A percentile compares a stretch with the other conserved stretches of the same genome.
phyloP scores from a whole-genome alignment of 179 eudicot genomes.

The Spergularia azorica region DNA sequence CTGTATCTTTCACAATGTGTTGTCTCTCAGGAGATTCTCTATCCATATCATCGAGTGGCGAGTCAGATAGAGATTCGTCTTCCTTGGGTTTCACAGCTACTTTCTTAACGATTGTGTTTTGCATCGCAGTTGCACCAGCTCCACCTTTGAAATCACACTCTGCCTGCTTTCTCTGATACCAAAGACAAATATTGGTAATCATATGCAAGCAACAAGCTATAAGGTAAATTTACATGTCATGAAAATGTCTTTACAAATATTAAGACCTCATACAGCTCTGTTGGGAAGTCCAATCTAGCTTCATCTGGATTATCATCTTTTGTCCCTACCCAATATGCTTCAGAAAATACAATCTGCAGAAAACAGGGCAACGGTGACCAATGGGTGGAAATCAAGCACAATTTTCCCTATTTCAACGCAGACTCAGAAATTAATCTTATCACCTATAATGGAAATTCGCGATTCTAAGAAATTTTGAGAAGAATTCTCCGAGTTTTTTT shows the following conservation, averaged over 20 bases:
- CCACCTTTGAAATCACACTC: slow-evolving; percentile 84
- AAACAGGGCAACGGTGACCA: slow-evolving; percentile 9
- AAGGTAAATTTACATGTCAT: neutral
- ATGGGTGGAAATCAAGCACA: slow-evolving; percentile 5
- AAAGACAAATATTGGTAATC: neutral
- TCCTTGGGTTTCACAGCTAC: slow-evolving; percentile 25
- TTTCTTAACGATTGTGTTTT: slow-evolving; percentile 36
- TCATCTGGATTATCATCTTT: slow-evolving; percentile 94
- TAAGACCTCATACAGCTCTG: slow-evolving; percentile 67
- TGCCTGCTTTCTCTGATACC: slow-evolving; percentile 44
- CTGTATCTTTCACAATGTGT: slow-evolving; percentile 30
- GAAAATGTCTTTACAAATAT: slow-evolving; percentile 8
- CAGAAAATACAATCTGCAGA: slow-evolving; percentile 87
- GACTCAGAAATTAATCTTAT: slow-evolving; percentile 5
- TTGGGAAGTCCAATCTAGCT: slow-evolving; percentile 63
- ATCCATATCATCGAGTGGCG: slow-evolving; percentile 41
- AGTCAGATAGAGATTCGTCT: slow-evolving; percentile 37
- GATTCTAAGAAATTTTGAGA: neutral
- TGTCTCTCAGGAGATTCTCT: slow-evolving; percentile 47
- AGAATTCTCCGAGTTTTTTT: neutral
- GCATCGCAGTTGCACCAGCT: slow-evolving; percentile 59
- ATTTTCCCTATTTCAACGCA: slow-evolving; percentile 5
- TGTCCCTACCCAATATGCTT: slow-evolving; percentile 91
- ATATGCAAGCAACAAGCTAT: neutral
- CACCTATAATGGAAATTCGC: neutral